Conservation (phyloP, 352 stramenopile genomes). For the Phytophthora tubulina region DNA sequence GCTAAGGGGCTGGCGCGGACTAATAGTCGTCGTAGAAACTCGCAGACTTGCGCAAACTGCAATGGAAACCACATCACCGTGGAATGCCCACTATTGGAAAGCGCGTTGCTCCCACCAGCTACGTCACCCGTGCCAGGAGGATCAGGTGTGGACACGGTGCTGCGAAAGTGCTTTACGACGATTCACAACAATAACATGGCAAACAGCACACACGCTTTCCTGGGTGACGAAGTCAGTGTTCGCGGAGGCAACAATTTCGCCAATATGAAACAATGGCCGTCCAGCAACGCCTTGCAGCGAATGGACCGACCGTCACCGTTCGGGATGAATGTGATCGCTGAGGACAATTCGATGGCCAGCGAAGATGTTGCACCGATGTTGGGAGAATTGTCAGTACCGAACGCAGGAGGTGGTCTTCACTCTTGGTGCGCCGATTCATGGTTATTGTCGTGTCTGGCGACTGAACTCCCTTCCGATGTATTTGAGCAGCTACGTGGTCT, state of each 20-base stretch:
- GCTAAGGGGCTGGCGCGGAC: constrained; percentile 48
- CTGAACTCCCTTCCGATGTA: constrained; percentile 67
- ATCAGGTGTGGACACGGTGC: constrained; percentile 68
- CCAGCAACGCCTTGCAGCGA: constrained; percentile 38
- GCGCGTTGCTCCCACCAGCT: constrained; percentile 40
- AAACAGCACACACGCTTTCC: constrained; percentile 87
- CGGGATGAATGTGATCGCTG: constrained; percentile 78
- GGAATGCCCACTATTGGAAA: constrained; percentile 77
- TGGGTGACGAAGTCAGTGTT: constrained; percentile 89
- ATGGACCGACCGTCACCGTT: constrained; percentile 59
- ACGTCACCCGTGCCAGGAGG: constrained; percentile 10
- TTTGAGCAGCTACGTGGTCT: constrained; percentile 57
- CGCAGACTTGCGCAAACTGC: constrained; percentile 76
- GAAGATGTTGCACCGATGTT: constrained; percentile 56
- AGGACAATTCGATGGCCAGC: constrained; percentile 58
- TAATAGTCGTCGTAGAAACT: constrained; percentile 74
- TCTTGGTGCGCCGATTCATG: constrained; percentile 70
- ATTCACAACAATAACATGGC: constrained; percentile 88
- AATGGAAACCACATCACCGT: constrained; percentile 87
- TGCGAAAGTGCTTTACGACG: constrained; percentile 89
- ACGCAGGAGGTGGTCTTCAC: constrained; percentile 29
- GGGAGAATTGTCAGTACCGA: constrained; percentile 37
- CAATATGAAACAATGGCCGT: constrained; percentile 48
- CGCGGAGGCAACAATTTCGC: constrained; percentile 67
- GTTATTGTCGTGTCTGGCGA: constrained; percentile 74